A percentile compares a stretch with the other conserved stretches of the same genome.
These are phyloP conservation scores for Zymoseptoria ardabiliae DNA, from an alignment of 2,329 filamentous ascomycete species.

Conservation along the genomic window DNA sequence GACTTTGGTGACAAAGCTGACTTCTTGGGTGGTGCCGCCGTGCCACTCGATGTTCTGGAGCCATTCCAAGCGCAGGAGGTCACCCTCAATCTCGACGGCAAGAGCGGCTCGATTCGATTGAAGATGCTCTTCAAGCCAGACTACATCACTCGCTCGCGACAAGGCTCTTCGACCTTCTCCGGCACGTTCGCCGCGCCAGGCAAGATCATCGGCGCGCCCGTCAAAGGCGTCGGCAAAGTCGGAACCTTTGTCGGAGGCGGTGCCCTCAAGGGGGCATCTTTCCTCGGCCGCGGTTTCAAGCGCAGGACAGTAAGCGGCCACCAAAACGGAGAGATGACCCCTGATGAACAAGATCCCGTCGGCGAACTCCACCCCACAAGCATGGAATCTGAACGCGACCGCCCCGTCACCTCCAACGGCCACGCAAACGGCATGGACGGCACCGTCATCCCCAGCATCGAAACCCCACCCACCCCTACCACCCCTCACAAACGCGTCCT, in stretches of 20 bases:
- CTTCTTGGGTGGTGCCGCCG: constrained; percentile 67
- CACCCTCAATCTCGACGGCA: constrained; percentile 71
- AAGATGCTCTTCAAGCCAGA: constrained; percentile 87
- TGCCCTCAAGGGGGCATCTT: constrained; percentile 83
- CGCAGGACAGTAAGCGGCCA: constrained; percentile 55
- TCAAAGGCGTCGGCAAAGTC: constrained; percentile 81
- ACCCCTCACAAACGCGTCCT: constrained; percentile 40
- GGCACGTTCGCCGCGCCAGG: constrained; percentile 82
- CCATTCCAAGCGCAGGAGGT: constrained; percentile 77
- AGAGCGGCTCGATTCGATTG: constrained; percentile 75
- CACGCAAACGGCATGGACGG: constrained; percentile 19
- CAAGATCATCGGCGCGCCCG: constrained; percentile 88
- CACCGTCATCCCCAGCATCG: constrained; percentile 11
- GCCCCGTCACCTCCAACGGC: constrained; percentile 17
- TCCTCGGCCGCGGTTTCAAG: constrained; percentile 78
- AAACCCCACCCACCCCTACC: constrained; percentile 18
- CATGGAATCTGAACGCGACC: constrained; percentile 21
- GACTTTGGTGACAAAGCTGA: constrained; percentile 95
- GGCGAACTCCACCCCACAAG: constrained; percentile 22
- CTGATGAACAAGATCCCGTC: constrained; percentile 14
- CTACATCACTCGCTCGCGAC: constrained; percentile 77
- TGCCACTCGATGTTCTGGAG: constrained; percentile 72
- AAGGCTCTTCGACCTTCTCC: constrained; percentile 87
- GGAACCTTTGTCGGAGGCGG: constrained; percentile 64
- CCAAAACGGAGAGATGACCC: constrained; percentile 34